Conservation (phyloP, 2,329 filamentous ascomycete genomes). For the Furcasterigmium furcatum region DNA sequence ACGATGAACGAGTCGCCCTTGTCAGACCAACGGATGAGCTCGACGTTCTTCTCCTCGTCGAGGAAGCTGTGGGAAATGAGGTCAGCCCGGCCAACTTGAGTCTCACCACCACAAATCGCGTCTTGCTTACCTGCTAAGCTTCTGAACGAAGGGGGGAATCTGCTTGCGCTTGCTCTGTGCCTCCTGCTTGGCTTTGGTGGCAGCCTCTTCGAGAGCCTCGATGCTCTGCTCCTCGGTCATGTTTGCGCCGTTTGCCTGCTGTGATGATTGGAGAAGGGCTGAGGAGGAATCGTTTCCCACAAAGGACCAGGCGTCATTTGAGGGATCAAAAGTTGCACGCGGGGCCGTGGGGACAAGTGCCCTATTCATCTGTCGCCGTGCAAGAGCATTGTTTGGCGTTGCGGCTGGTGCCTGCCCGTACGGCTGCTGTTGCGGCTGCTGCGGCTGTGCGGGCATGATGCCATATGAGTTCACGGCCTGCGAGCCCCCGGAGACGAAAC, state of each 20-base stretch:
- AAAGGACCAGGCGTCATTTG: slow-evolving; percentile 38
- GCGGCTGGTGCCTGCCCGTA: slow-evolving; percentile 19
- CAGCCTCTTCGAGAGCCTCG: slow-evolving; percentile 75
- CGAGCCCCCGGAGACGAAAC: slow-evolving; percentile 30
- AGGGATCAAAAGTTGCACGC: slow-evolving; percentile 31
- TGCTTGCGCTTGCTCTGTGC: slow-evolving; percentile 88
- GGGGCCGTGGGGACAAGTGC: slow-evolving; percentile 42
- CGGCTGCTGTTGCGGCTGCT: slow-evolving; percentile 20
- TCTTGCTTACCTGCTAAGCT: slow-evolving; percentile 82
- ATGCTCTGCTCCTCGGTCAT: slow-evolving; percentile 65
- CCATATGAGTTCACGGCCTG: slow-evolving; percentile 31
- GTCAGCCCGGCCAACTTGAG: neutral
- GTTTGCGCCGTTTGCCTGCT: slow-evolving; percentile 9
- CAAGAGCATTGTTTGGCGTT: slow-evolving; percentile 37
- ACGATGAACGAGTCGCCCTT: slow-evolving; percentile 96
- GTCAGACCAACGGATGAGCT: slow-evolving; percentile 95
- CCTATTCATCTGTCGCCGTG: slow-evolving; percentile 49
- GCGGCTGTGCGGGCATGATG: slow-evolving; percentile 25
- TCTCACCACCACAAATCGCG: neutral
- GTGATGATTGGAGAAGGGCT: slow-evolving; percentile 30
- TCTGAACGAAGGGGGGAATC: slow-evolving; percentile 97
- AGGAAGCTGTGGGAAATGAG: slow-evolving; percentile 66
- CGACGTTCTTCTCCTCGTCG: slow-evolving; percentile 87
- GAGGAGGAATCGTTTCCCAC: slow-evolving; percentile 32
- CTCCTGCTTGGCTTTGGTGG: slow-evolving; percentile 79